phyloP scores from a whole-genome alignment of 768 basidiomycete species.

The Podaxis sp. region DNA sequence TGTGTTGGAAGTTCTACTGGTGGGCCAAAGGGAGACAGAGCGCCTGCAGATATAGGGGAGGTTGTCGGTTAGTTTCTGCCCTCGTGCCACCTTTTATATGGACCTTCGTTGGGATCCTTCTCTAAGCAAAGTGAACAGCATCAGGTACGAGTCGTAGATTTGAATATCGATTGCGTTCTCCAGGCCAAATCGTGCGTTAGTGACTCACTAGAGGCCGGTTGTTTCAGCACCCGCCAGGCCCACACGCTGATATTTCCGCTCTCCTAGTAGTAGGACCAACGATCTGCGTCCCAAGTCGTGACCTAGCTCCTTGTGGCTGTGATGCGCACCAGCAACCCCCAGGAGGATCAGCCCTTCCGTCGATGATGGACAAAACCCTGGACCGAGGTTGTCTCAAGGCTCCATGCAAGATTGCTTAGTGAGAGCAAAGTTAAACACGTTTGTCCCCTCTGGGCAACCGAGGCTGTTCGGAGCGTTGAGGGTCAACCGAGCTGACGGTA shows the following conservation, averaged over 20 bases:
- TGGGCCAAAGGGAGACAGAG: not conserved
- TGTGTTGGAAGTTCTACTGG: not conserved
- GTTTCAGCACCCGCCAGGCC: not conserved
- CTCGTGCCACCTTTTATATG: too few species aligned
- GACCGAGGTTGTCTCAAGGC: not conserved
- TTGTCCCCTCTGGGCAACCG: not conserved
- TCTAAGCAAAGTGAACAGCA: too few species aligned
- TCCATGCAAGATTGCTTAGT: not conserved
- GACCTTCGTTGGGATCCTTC: too few species aligned
- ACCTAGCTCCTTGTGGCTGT: not conserved
- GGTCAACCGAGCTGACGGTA: too few species aligned
- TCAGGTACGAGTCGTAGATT: too few species aligned
- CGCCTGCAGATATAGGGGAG: not conserved
- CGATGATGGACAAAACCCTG: too few species aligned
- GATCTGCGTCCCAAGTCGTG: not conserved
- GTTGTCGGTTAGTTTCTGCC: not conserved
- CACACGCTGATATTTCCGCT: not conserved
- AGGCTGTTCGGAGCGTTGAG: not conserved
- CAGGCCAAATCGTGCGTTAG: not conserved
- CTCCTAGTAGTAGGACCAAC: too few species aligned
- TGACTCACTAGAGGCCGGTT: not conserved
- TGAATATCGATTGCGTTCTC: not conserved
- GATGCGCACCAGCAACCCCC: not conserved
- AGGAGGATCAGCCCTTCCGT: too few species aligned
- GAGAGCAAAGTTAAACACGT: not conserved